Evolutionary conservation across 78 protist genomes (phyloP).

Genomic region (Anaeramoeba ignava): DNA sequence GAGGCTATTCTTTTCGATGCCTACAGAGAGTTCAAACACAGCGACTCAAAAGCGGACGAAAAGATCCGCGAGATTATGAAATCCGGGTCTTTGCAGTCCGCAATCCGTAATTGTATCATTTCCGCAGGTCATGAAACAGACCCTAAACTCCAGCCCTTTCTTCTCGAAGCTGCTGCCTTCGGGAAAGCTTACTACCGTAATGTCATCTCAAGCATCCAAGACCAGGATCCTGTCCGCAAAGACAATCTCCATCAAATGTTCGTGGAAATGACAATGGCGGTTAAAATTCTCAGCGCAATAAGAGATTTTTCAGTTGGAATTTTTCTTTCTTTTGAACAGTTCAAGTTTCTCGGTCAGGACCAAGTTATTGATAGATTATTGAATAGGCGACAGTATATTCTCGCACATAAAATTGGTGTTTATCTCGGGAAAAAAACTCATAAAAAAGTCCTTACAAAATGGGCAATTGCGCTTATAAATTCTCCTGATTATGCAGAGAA

Average conservation of each 20-base stretch:
- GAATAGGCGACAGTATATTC: conserved; percentile 41
- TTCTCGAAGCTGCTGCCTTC: not conserved
- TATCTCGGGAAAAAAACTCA: conserved; percentile 6
- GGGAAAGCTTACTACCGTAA: not conserved
- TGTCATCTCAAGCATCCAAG: too few relatives aligned
- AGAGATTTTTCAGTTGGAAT: conserved; percentile 47
- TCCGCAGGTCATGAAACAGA: not conserved
- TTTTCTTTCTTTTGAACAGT: conserved; percentile 59
- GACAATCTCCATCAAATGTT: conserved; percentile 36
- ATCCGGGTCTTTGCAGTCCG: not conserved
- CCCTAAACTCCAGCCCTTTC: not conserved
- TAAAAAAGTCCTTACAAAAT: conserved; percentile 33
- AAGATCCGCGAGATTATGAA: not conserved
- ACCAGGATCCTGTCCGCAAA: too few relatives aligned
- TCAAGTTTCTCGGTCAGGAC: conserved; percentile 31
- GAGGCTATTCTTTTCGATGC: not conserved
- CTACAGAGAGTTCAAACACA: not conserved
- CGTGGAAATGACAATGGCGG: conserved; percentile 37
- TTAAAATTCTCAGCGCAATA: conserved; percentile 56
- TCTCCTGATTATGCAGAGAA: too few relatives aligned
- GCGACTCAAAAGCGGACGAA: not conserved
- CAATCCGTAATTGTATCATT: not conserved
- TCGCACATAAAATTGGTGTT: conserved; percentile 59
- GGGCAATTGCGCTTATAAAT: conserved; percentile 35
- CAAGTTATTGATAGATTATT: conserved; percentile 49